Evolutionary conservation across 495 filamentous ascomycete species (phyloP), one percentile per base, ranked within the genome.

Genomic region (Symbiotaphrina buchneri): DNA sequence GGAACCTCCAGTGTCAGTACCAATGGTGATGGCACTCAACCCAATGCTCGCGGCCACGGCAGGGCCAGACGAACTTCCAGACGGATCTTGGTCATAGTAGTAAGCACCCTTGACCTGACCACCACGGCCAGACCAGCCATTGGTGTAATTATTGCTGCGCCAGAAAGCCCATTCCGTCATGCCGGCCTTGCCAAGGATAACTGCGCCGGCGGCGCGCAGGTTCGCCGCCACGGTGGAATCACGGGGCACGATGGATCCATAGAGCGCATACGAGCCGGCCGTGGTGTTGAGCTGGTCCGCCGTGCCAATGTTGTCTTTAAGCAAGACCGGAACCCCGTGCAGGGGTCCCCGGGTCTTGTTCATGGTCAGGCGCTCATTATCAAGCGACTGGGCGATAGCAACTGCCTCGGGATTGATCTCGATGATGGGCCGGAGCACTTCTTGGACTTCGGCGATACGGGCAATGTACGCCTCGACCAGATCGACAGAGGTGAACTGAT

Each of bases 201-300:
- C 47, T 15, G 47, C 52, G 3, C 56, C 57, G 10, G 51, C 52
- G n/a, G 53, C 45, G 28, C 63, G 49, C 16, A 71, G 49, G 32
- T 56, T 59, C 2, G 44, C 38, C 4, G 48, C 58, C 2, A 68
- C 39, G 11, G 47, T 53, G 16, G 58, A 48, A 37, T 69, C 65
- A 6, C 33, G 21, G 18, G 51, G 47, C 6, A 61, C 48, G 29
- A 46, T 54, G n/a, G 61, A 47, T 18, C 63, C 57, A n/a, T 59
- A 33, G 3, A 74, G 46, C 5, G 64, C 53, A 28, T 51, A 71
- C 0, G 68, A 74, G 5, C 71, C 69, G 10, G 65, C 68, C 41
- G 45, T 40, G 6, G 7, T 3, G 18, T 17, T 41, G 33, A 37
- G 40, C n/a, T 16, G 21, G 32, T 43, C 41, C 7, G 34, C 28